Base-by-base conservation (phyloP, 1,284 basidiomycete species). In the Rhodotorula sp. region DNA sequence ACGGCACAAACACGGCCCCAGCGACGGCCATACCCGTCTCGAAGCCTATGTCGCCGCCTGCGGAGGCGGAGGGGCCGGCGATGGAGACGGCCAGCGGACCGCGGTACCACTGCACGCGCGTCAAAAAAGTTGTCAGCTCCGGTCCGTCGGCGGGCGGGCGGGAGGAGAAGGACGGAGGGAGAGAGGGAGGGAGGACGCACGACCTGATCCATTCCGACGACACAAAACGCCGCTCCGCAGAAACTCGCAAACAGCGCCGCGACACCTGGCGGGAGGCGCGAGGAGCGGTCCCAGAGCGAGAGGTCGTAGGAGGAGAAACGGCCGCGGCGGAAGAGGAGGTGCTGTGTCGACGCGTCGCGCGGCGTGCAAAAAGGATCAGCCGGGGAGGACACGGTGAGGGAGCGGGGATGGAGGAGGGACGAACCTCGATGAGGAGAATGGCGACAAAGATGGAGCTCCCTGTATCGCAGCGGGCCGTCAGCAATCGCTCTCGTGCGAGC, bases 31-130 rank as follows among this genome's bases (percentile, higher is more conserved):
- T 72, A 9, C 79, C 80, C 46, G 79, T 69, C 53, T 81, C 80
- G 66, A 81, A 81, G 2, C 78, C 81, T 10, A 81, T 72, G 67
- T 81, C 81, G 7, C 81, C 81, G 0, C 75, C 70, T 18, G 62
- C 57, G 26, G 71, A 54, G 0, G 77, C 80, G 13, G 77, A 75
- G 0, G 80, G 79, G 0, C 80, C 79, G 0, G 73, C 61, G 57
- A 77, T 77, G 70, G 75, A 10, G 11, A n/a, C 28, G 15, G 74
- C 68, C 47, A 71, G 52, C 30, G 70, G 68, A 15, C 68, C 70
- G 47, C 68, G 63, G 54, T 62, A 73, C 68, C 71, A 71, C 71
- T 74, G 63, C 40, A 47, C 37, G 60, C 30, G 47, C 40, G 51
- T 26, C 28, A 48, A 37, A 8, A 53, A 65, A 34, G 34, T 5